phyloP scores from a whole-genome alignment of 495 filamentous ascomycete species.

The Neurospora sp. region DNA sequence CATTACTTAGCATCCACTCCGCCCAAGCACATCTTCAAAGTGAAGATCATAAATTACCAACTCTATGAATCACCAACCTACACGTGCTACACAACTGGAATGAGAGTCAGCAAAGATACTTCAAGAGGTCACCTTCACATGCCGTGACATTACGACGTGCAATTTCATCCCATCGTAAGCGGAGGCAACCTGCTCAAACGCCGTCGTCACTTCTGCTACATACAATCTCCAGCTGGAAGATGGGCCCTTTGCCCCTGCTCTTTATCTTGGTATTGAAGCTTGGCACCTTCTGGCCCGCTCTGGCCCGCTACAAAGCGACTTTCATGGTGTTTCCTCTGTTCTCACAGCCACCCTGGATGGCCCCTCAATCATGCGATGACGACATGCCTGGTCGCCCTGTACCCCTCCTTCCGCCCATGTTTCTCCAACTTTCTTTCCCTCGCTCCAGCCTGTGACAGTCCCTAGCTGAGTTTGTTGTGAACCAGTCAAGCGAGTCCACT shows the following conservation, averaged over 20 bases:
- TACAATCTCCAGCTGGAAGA: background rate
- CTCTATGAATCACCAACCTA: background rate
- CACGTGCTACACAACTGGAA: background rate
- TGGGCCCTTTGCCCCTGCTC: background rate
- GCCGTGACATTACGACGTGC: background rate
- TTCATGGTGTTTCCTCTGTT: background rate
- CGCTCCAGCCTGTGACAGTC: conserved; percentile 1
- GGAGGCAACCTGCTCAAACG: background rate
- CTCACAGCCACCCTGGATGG: conserved; percentile 10
- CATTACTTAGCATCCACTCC: background rate
- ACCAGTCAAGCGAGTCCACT: background rate
- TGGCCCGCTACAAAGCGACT: background rate
- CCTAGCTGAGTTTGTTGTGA: background rate
- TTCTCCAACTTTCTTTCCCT: background rate
- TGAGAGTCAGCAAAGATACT: background rate
- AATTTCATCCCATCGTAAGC: background rate
- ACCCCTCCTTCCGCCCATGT: conserved; percentile 3
- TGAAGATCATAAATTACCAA: background rate
- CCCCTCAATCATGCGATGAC: conserved; percentile 18
- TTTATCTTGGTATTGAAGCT: background rate
- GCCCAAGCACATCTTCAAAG: background rate
- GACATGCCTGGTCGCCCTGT: conserved; percentile 13
- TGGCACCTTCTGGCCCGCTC: background rate
- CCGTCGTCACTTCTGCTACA: background rate
- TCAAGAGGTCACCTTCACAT: background rate